Conservation (phyloP, 805 yeast genomes). For the Wickerhamomyces canadensis region DNA sequence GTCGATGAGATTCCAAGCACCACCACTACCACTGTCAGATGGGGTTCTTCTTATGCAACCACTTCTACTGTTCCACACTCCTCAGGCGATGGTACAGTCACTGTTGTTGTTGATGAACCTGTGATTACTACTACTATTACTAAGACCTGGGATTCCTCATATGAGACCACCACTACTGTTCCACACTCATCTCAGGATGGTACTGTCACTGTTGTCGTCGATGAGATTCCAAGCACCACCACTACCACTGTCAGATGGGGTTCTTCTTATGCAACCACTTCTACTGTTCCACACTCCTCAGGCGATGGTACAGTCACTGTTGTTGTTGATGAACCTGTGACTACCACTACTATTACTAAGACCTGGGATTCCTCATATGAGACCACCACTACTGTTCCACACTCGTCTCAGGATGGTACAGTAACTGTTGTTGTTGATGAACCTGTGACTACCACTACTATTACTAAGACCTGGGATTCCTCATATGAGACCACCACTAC, state of each 20-base stretch:
- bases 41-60: not conserved
- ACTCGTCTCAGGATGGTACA: conserved; percentile 8
- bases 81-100: conserved; percentile 1
- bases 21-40: not conserved
- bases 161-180: conserved; percentile 9
- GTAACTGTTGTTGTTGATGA: conserved; percentile 9
- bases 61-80: conserved; percentile 1
- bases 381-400: conserved; percentile 9
- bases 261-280: too few species aligned
- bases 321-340: too few species aligned
- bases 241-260: too few species aligned
- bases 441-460: too few species aligned
- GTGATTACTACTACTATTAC: too few species aligned
- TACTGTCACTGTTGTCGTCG: conserved; percentile 9
- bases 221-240: too few species aligned
- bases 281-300: too few species aligned
- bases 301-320: too few species aligned
- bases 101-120: conserved; percentile 2
- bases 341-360: not conserved
- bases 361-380: conserved; percentile 3
- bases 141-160: conserved; percentile 1
- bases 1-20: too few species aligned
- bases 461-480: too few species aligned
- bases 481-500: too few species aligned
- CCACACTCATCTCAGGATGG: conserved; percentile 6